Percentiles rank a stretch among this genome's conserved stretches.
Evolutionary conservation across 208 protist species (phyloP).

Genomic region (Leishmania tarentolae): DNA sequence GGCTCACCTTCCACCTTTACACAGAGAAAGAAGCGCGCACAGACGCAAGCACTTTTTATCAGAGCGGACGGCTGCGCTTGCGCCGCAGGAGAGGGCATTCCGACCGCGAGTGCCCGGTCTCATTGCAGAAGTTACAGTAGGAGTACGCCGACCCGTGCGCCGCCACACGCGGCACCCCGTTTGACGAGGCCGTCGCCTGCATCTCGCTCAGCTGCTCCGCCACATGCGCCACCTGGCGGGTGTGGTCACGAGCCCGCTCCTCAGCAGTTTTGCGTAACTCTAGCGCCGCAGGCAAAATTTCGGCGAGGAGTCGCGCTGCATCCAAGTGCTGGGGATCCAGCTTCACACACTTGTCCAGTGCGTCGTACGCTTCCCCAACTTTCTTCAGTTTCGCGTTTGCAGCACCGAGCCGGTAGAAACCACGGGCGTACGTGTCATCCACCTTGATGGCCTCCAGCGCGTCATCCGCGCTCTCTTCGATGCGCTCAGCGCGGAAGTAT

Average conservation of each 20-base stretch:
- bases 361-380: conserved; percentile 45
- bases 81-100: conserved; percentile 76
- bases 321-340: conserved; percentile 61
- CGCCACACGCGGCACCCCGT: conserved; percentile 19
- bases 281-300: conserved; percentile 42
- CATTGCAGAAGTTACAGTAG: conserved; percentile 88
- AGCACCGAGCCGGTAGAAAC: conserved; percentile 68
- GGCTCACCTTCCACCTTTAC: not conserved
- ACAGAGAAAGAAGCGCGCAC: not conserved
- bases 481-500: conserved; percentile 42
- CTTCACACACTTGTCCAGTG: conserved; percentile 52
- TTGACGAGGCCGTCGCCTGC: conserved; percentile 12
- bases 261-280: conserved; percentile 49
- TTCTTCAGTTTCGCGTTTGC: conserved; percentile 60
- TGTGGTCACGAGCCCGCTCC: conserved; percentile 50
- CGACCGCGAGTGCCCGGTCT: conserved; percentile 61
- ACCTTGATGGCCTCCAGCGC: conserved; percentile 43
- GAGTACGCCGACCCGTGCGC: conserved; percentile 63
- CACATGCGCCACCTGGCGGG: conserved; percentile 15
- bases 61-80: conserved; percentile 52
- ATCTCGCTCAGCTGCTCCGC: conserved; percentile 45
- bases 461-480: conserved; percentile 66
- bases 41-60: not conserved
- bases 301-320: conserved; percentile 41
- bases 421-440: conserved; percentile 72